Evolutionary conservation across 768 basidiomycete species (phyloP), one percentile per base, ranked within the genome.

Genomic region (Mycena maculata): DNA sequence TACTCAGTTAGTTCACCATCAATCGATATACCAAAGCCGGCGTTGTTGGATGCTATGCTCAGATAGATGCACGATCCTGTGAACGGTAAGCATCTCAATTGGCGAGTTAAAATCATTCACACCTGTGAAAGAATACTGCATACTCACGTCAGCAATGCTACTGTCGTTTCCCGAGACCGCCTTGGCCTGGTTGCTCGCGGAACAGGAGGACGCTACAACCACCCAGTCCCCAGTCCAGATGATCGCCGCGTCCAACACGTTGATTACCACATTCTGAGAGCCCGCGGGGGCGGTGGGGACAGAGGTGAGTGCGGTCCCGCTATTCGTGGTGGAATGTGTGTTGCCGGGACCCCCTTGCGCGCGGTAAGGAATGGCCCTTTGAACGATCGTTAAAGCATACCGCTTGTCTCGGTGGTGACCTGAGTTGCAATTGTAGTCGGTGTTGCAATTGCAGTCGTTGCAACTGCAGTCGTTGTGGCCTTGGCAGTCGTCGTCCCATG

Each of bases 31-130:
- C 4, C n/a, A 16, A 48, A 63, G 28, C 49, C 25, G 7, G 28
- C 45, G 45, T 63, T 63, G 54, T 5, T 22, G 27, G 62, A 63
- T 25, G 33, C 44, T 6, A 63, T 27, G 54, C 62, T 56, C 53
- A 63, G 18, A 36, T 47, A 63, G 18, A 63, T 16, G 27, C 12
- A 4, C 6, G 53, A 28, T 41, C 54, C 62, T 63, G 44, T 7
- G 38, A 25, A 22, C 2, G 13, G 25, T 31, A 18, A 49, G n/a
- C 1, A 23, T 16, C 9, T 0, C 4, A 27, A 55, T 9, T 3
- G 22, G 8, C n/a, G n/a, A n/a, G n/a, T n/a, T n/a, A 57, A 23
- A 4, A 47, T 4, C 10, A 22, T 0, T 15, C 36, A 7, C n/a
- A 41, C 63, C 54, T 18, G 45, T 23, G 54, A 64, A 64, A 9